These are phyloP conservation scores for Flaveria linearis DNA, from an alignment of 129 eudicot genomes.

Conservation along the genomic window DNA sequence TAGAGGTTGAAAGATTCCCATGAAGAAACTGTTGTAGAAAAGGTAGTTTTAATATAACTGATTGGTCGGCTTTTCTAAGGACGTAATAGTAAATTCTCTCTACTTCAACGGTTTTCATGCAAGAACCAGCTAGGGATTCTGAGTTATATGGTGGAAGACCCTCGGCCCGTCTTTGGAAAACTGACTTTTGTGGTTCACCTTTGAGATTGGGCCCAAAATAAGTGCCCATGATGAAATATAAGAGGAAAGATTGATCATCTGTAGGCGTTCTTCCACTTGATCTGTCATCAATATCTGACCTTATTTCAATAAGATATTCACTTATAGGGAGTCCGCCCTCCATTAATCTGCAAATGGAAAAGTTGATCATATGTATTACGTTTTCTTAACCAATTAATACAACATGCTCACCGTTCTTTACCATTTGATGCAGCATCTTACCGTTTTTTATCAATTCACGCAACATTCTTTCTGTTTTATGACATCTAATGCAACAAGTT, in stretches of 20 bases:
- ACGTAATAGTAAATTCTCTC: conserved; percentile 64
- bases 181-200: conserved; percentile 47
- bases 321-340: conserved; percentile 36
- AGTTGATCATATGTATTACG: background rate
- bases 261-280: conserved; percentile 40
- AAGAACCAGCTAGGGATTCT: conserved; percentile 57
- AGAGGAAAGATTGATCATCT: conserved; percentile 69
- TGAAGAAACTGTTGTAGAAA: conserved; percentile 51
- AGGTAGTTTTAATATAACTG: conserved; percentile 52
- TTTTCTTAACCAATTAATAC: background rate
- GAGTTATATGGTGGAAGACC: conserved; percentile 52
- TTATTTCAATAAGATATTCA: conserved; percentile 42
- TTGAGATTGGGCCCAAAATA: conserved; percentile 81
- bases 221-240: conserved; percentile 75
- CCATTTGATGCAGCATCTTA: background rate
- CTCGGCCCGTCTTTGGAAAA: conserved; percentile 64
- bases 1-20: conserved; percentile 52
- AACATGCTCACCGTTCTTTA: background rate
- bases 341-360: conserved; percentile 36
- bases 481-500: background rate
- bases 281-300: conserved; percentile 42
- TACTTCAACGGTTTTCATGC: conserved; percentile 51
- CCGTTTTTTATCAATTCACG: background rate
- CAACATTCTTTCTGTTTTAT: background rate
- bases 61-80: conserved; percentile 62